Base-by-base conservation (phyloP, 352 stramenopile species). In the Globisporangium mamillatum region DNA sequence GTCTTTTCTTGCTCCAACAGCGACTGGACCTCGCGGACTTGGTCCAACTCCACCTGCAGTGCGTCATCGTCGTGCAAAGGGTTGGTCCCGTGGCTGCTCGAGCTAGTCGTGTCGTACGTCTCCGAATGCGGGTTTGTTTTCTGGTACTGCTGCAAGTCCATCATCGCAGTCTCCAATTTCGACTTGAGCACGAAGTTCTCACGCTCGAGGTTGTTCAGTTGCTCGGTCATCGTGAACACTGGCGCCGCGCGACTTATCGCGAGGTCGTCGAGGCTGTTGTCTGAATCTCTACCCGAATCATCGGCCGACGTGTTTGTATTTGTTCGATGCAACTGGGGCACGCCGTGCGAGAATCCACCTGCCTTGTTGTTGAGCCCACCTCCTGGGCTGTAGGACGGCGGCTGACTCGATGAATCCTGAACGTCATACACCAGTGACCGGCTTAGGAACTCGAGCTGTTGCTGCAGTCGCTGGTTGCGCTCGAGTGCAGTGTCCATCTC, bases 111-210 rank as follows among this genome's bases (percentile, higher is more conserved):
- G 52, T 89, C 80, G 27, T 72, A 81, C 0, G 81, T 66, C 52
- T 81, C 78, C 9, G 79, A 75, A 3, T 65, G 63, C 4, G 67
- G 62, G 29, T 73, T 79, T 27, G 64, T 54, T 4, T 64, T 53
- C 4, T 72, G 72, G 55, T 75, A 72, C 4, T 80, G 79, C 70
- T 89, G 83, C 6, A 89, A 55, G 20, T 81, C 75, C 24, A 69
- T 75, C 25, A 73, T 44, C 0, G 73, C 74, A 27, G 59, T 75
- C 41, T 84, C 75, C 12, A 93, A 72, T 64, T 93, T 83, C 29
- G 71, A 74, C n/a, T 84, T 79, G 50, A 93, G 73, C 38, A 80
- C 70, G 53, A 90, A 90, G 63, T 93, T 93, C 63, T 93, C 85
- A 0, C 85, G 81, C 59, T 93, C 85, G 7, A 93, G 73, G 16